Conservation (phyloP, 2,329 filamentous ascomycete species). For the Tolypocladium tundrense region DNA sequence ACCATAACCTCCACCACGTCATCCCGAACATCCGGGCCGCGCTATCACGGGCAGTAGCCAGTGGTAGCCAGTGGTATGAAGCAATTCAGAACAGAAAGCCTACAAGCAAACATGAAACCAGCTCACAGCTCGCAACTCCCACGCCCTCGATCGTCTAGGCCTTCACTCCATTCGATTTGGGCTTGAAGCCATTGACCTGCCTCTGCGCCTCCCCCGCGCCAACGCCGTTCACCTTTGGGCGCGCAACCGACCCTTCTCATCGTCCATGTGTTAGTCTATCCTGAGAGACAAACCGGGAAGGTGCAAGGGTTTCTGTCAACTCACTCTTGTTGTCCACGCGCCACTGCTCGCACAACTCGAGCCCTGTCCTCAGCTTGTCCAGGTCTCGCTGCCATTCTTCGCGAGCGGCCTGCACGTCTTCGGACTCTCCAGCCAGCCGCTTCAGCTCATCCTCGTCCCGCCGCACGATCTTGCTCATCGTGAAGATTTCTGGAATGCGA, state of each 20-base stretch:
- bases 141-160: background rate
- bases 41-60: too few relatives aligned
- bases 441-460: background rate
- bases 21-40: too few relatives aligned
- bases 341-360: background rate
- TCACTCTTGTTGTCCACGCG: background rate
- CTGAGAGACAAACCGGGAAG: background rate
- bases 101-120: too few relatives aligned
- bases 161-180: background rate
- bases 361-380: background rate
- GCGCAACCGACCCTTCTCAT: background rate
- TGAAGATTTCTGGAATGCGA: slow-evolving; percentile 1
- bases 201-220: background rate
- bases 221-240: background rate
- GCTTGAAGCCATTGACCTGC: background rate
- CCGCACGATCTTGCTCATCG: background rate
- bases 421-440: background rate
- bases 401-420: background rate
- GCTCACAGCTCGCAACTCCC: background rate
- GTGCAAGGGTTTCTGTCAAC: background rate
- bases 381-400: background rate
- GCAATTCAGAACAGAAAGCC: too few relatives aligned
- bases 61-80: too few relatives aligned
- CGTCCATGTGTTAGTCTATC: background rate
- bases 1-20: too few relatives aligned